Percentiles rank a stretch among this genome's conserved stretches.
Evolutionary conservation across 169 alveolate genomes (phyloP).

Genomic region (Blepharisma undulans): DNA sequence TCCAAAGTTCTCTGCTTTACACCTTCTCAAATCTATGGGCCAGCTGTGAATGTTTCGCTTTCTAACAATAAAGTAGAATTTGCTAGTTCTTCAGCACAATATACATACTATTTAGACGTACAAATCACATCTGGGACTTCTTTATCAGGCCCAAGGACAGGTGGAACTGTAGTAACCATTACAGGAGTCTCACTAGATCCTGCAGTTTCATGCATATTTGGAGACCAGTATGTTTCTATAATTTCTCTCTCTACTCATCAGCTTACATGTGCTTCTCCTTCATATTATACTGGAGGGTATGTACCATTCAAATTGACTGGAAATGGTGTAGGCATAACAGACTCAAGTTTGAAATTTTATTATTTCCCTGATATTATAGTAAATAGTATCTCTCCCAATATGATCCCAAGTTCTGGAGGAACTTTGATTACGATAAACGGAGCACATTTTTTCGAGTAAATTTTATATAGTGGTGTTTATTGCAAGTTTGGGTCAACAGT

Average conservation of each 20-base stretch:
- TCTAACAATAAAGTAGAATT: not conserved
- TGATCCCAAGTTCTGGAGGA: not conserved
- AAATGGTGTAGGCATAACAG: not conserved
- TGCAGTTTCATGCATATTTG: not conserved
- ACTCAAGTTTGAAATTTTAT: not conserved
- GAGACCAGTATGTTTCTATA: not conserved
- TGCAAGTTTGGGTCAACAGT: not conserved
- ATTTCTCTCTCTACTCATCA: not conserved
- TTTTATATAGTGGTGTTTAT: not conserved
- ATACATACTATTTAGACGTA: not conserved
- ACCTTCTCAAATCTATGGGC: not conserved
- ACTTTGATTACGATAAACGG: not conserved
- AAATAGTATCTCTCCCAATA: not conserved
- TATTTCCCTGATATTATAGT: not conserved
- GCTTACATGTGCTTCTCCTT: not conserved
- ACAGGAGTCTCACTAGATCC: not conserved
- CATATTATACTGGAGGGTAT: not conserved
- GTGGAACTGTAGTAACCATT: constrained; percentile 16
- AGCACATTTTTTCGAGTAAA: not conserved
- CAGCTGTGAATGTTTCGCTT: not conserved
- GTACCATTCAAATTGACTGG: not conserved
- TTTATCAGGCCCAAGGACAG: constrained; percentile 14
- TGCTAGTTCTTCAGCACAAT: not conserved
- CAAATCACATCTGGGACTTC: not conserved
- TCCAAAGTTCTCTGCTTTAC: not conserved